Conservation (phyloP, 805 yeast species). For the Suhomyces sp. region DNA sequence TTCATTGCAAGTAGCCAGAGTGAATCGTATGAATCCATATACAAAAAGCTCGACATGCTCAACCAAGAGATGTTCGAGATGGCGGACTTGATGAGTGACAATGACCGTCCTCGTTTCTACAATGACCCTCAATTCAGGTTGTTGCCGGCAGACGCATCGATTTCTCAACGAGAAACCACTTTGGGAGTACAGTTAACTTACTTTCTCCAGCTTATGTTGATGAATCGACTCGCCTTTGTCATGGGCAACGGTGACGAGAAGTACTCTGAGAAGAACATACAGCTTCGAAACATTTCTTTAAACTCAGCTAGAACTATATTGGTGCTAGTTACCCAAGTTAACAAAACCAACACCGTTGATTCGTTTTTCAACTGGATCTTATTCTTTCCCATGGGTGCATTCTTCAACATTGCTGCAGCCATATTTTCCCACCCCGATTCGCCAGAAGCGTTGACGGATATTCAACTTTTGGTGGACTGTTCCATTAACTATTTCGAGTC, state of each 20-base stretch:
- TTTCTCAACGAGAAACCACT: conserved; percentile 11
- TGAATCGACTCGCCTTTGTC: conserved; percentile 33
- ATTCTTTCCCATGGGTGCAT: conserved; percentile 32
- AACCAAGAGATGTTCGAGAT: conserved; percentile 29
- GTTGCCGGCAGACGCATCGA: not conserved
- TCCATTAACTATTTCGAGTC: conserved; percentile 16
- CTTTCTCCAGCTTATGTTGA: conserved; percentile 35
- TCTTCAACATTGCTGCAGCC: conserved; percentile 14
- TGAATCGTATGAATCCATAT: conserved; percentile 18
- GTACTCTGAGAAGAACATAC: conserved; percentile 16
- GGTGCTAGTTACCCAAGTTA: conserved; percentile 21
- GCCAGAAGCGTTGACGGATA: conserved; percentile 26
- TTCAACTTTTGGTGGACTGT: conserved; percentile 26
- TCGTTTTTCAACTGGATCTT: conserved; percentile 32
- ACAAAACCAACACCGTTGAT: conserved; percentile 16
- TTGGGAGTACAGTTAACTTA: conserved; percentile 27
- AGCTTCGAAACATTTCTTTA: conserved; percentile 28
- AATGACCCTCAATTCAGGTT: conserved; percentile 30
- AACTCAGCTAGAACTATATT: conserved; percentile 39
- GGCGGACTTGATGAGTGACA: conserved; percentile 16
- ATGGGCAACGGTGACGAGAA: conserved; percentile 12
- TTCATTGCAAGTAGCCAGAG: conserved; percentile 29
- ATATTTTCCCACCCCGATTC: conserved; percentile 28
- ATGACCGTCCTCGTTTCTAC: conserved; percentile 28
- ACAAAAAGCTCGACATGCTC: conserved; percentile 20